Percentiles rank a stretch among this genome's conserved stretches.
These are phyloP conservation scores for Penicillium italicum DNA, from an alignment of 2,329 filamentous ascomycete genomes.

Conservation along the genomic window DNA sequence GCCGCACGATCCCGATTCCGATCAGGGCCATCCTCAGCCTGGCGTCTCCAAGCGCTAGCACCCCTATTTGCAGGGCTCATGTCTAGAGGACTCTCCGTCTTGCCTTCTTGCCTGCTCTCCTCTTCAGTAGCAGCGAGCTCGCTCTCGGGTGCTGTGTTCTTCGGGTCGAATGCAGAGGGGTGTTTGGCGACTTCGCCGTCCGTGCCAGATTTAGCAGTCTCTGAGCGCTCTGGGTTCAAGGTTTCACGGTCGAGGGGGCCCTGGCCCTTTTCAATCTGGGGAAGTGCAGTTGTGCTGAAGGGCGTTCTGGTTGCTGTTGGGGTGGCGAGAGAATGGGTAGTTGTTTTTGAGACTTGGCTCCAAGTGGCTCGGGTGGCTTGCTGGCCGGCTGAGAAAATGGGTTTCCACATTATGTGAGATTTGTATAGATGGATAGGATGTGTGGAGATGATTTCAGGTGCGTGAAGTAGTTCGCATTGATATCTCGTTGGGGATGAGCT, in stretches of 20 bases:
- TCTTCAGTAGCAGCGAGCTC: constrained; percentile 39
- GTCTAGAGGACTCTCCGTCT: constrained; percentile 52
- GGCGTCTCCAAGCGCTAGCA: constrained; percentile 50
- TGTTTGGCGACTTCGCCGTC: constrained; percentile 58
- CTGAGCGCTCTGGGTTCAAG: constrained; percentile 62
- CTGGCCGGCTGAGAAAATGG: constrained; percentile 16
- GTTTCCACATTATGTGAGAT: constrained; percentile 20
- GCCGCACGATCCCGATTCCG: constrained; percentile 37
- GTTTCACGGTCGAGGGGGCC: constrained; percentile 52
- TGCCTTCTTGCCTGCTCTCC: constrained; percentile 41
- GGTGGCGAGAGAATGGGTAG: neutral
- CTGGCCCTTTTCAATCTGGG: constrained; percentile 9
- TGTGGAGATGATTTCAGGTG: neutral
- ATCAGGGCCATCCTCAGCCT: constrained; percentile 44
- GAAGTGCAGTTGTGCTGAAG: constrained; percentile 9
- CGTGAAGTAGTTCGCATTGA: neutral
- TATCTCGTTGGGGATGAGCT: neutral
- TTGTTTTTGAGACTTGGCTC: neutral
- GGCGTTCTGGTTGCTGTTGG: neutral
- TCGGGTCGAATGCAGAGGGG: constrained; percentile 66
- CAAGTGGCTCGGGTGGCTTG: constrained; percentile 9
- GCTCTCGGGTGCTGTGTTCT: constrained; percentile 63
- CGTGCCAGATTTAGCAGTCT: constrained; percentile 65
- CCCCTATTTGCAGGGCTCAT: constrained; percentile 60
- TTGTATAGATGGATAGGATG: neutral